Percentiles rank a stretch among this genome's conserved stretches.
These are phyloP conservation scores for Penicillium roqueforti DNA, from an alignment of 495 filamentous ascomycete species.

Conservation along the genomic window DNA sequence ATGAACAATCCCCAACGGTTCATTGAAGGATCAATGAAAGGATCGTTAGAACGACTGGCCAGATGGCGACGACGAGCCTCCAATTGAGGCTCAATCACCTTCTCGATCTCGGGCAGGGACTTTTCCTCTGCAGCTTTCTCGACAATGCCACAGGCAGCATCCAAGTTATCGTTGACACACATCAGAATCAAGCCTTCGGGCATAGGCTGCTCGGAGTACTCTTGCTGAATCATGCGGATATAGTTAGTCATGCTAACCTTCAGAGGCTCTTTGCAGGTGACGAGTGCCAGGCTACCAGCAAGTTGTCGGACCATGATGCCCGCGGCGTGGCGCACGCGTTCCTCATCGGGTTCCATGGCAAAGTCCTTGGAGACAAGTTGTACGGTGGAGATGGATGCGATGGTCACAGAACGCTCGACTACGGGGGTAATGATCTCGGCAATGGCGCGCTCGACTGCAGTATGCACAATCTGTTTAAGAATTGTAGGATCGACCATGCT, in stretches of 20 bases:
- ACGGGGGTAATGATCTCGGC: conserved; percentile 95
- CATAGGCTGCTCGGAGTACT: conserved; percentile 67
- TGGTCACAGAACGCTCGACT: conserved; percentile 94
- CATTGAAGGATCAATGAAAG: conserved; percentile 73
- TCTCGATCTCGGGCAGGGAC: conserved; percentile 88
- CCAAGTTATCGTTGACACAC: conserved; percentile 97
- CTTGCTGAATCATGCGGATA: conserved; percentile 70
- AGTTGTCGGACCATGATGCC: conserved; percentile 89
- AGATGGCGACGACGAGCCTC: conserved; percentile 70
- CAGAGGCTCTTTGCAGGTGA: conserved; percentile 97
- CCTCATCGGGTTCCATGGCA: conserved; percentile 85
- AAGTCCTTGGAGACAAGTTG: conserved; percentile 96
- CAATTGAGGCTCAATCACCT: conserved; percentile 74
- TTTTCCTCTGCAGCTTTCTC: conserved; percentile 92
- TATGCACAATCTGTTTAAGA: conserved; percentile 76
- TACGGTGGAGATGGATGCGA: conserved; percentile 90
- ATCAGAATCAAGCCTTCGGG: conserved; percentile 89
- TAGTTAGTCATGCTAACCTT: conserved; percentile 95
- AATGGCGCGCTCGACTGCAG: conserved; percentile 79
- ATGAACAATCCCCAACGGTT: conserved; percentile 86
- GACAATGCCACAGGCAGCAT: conserved; percentile 84
- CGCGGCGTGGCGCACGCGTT: conserved; percentile 74
- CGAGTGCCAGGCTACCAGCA: conserved; percentile 85
- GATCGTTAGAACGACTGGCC: conserved; percentile 65
- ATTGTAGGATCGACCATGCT: conserved; percentile 63